Conservation (phyloP, 2,329 filamentous ascomycete genomes). For the Fusarium bulbicola region DNA sequence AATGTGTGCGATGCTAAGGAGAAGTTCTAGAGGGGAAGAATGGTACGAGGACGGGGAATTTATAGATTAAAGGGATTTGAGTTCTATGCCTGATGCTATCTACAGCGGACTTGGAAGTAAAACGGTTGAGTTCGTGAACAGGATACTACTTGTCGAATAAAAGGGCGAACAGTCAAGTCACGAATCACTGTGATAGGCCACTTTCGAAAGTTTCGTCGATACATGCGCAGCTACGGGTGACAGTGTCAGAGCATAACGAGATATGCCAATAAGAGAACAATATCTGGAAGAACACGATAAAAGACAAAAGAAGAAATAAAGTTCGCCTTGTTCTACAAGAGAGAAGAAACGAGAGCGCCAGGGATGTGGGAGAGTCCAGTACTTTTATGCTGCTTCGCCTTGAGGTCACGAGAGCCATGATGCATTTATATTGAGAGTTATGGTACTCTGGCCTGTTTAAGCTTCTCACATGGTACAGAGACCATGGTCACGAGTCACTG, state of each 20-base stretch:
- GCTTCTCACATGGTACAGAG: too few relatives aligned
- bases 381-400: not conserved
- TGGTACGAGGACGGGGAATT: not conserved
- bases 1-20: not conserved
- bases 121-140: not conserved
- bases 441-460: not conserved
- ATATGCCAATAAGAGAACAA: not conserved
- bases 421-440: not conserved
- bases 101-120: not conserved
- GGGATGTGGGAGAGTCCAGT: not conserved
- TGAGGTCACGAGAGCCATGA: not conserved
- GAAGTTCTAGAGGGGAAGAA: rapidly evolving
- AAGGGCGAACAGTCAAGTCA: not conserved
- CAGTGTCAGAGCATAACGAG: not conserved
- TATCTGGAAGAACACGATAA: not conserved
- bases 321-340: too few relatives aligned
- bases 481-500: rapidly evolving
- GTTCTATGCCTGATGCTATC: not conserved
- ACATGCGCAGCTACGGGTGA: not conserved
- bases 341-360: not conserved
- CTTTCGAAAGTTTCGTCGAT: not conserved
- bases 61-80: not conserved
- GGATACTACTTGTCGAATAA: rapidly evolving
- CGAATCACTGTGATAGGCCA: not conserved
- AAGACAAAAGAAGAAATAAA: not conserved